Conservation (phyloP, 208 protist species). For the Trichomonas vaginalis region DNA sequence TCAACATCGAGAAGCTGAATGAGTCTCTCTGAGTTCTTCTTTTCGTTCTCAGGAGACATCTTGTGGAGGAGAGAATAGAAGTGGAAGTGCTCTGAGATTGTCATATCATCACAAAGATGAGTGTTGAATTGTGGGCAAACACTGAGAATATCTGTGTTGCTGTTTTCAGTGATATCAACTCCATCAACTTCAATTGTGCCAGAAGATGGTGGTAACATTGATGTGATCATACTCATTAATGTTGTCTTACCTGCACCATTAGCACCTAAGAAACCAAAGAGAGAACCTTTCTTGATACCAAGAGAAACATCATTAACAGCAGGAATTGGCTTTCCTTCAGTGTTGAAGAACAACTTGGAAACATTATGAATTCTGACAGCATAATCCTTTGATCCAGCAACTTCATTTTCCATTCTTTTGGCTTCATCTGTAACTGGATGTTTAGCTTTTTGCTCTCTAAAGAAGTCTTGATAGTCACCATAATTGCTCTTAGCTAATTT, state of each 20-base stretch:
- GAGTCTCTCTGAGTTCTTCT: background rate
- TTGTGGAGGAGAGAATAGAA: background rate
- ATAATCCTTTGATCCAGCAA: background rate
- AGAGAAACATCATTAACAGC: background rate
- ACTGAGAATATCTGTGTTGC: background rate
- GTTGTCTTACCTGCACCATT: slow-evolving; percentile 30
- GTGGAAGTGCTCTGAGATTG: background rate
- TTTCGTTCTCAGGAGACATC: background rate
- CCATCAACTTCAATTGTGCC: background rate
- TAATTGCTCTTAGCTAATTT: background rate
- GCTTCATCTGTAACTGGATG: background rate
- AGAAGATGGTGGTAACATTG: background rate
- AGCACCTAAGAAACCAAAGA: slow-evolving; percentile 18
- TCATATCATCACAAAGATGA: background rate
- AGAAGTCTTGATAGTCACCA: background rate
- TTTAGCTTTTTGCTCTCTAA: background rate
- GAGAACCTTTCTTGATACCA: background rate
- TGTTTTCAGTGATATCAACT: background rate
- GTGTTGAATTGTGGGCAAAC: slow-evolving; percentile 4
- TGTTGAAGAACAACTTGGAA: background rate
- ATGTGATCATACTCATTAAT: slow-evolving; percentile 11
- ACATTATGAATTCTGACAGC: background rate
- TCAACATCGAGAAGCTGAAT: background rate
- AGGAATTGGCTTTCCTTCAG: background rate
- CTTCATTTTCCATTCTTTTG: background rate